These are phyloP conservation scores for Alectoria sarmentosa DNA, from an alignment of 495 filamentous ascomycete species.

Conservation along the genomic window DNA sequence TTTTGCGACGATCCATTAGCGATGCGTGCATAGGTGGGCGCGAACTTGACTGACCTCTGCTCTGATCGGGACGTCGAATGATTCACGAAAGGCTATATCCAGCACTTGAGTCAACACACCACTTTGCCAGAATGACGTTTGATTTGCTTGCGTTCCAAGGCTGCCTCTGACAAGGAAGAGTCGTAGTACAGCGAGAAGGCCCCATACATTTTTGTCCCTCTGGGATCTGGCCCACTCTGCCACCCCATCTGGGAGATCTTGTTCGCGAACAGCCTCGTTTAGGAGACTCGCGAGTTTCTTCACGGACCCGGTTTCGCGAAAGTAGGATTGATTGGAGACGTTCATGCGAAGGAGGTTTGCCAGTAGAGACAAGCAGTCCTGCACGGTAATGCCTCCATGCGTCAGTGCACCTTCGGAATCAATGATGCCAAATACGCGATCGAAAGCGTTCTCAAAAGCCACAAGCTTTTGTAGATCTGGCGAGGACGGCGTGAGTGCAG, in stretches of 20 bases:
- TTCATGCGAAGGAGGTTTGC: slow-evolving; percentile 88
- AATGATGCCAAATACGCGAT: slow-evolving; percentile 75
- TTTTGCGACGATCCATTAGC: slow-evolving; percentile 30
- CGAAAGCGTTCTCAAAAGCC: slow-evolving; percentile 90
- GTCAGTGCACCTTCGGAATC: slow-evolving; percentile 72
- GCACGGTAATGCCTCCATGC: slow-evolving; percentile 82
- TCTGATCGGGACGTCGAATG: slow-evolving; percentile 67
- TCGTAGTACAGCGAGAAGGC: slow-evolving; percentile 74
- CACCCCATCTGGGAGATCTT: slow-evolving; percentile 52
- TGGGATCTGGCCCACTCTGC: slow-evolving; percentile 69
- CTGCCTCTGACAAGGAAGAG: slow-evolving; percentile 79
- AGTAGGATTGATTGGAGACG: slow-evolving; percentile 86
- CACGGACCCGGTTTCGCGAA: slow-evolving; percentile 84
- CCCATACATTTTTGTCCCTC: slow-evolving; percentile 87
- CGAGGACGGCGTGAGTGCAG: slow-evolving; percentile 61
- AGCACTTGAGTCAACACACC: slow-evolving; percentile 77
- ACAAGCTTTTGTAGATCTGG: slow-evolving; percentile 87
- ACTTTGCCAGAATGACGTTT: slow-evolving; percentile 75
- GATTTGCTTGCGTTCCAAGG: slow-evolving; percentile 72
- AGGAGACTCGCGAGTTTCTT: slow-evolving; percentile 65
- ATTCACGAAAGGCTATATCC: slow-evolving; percentile 73
- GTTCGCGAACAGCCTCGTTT: slow-evolving; percentile 49
- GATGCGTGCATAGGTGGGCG: slow-evolving; percentile 15
- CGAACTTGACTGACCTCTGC: slow-evolving; percentile 56
- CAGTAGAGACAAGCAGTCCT: slow-evolving; percentile 89